Evolutionary conservation across 192 early-diverging fungal genomes (phyloP).

Genomic region (Coemansia sp.): DNA sequence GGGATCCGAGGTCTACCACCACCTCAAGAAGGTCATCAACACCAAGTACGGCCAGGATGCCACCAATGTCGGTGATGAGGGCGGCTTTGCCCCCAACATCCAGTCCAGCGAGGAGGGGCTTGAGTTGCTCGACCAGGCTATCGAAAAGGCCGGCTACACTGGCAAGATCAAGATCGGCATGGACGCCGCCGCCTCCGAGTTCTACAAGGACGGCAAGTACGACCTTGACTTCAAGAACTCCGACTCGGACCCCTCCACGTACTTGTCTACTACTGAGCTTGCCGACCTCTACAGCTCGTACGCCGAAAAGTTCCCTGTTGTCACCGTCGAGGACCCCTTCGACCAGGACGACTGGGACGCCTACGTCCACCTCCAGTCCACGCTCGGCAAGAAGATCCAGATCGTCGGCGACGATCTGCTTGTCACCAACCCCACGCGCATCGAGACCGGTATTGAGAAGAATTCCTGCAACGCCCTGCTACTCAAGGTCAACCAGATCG

Average conservation of each 20-base stretch:
- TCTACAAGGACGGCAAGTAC: conserved; percentile 97
- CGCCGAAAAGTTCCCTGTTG: conserved; percentile 83
- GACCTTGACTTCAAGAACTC: conserved; percentile 98
- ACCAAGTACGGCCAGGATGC: conserved; percentile 98
- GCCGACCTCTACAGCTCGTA: conserved; percentile 84
- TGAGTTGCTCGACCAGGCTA: conserved; percentile 86
- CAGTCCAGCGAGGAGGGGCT: conserved; percentile 96
- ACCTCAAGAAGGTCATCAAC: conserved; percentile 97
- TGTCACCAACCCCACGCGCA: conserved; percentile 97
- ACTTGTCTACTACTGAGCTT: conserved; percentile 76
- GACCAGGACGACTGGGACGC: conserved; percentile 99
- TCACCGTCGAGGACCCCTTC: conserved; percentile 98
- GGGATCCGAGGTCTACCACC: conserved; percentile 96
- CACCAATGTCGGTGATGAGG: conserved; percentile 99
- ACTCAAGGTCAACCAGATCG: conserved; percentile 99
- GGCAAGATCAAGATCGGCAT: conserved; percentile 97
- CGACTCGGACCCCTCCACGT: conserved; percentile 74
- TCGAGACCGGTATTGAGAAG: conserved; percentile 87
- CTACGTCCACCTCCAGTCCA: conserved; percentile 78
- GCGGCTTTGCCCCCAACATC: conserved; percentile 99
- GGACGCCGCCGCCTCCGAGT: conserved; percentile 98
- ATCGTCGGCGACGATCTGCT: conserved; percentile 98
- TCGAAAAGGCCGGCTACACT: conserved; percentile 93
- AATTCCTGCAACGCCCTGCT: conserved; percentile 93
- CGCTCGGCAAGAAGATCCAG: conserved; percentile 71